A percentile compares a stretch with the other conserved stretches of the same genome.
Conservation (phyloP, 768 basidiomycete species). For the Podaxis pistillaris region DNA sequence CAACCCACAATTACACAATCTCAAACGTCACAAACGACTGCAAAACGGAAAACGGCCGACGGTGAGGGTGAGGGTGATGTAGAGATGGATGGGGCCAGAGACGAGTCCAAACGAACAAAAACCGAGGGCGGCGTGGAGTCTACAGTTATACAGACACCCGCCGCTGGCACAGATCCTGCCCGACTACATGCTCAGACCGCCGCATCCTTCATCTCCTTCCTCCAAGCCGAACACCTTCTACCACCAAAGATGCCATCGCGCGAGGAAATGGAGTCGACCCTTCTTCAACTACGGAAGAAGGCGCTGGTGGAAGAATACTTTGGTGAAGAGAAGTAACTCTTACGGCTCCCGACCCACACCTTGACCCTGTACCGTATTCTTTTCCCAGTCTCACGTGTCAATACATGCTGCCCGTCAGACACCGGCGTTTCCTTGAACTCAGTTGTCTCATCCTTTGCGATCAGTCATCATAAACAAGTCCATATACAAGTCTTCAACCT, state of each 20-base stretch:
- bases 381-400: constrained; percentile 7
- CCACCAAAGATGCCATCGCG: constrained; percentile 74
- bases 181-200: constrained; percentile 52
- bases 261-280: constrained; percentile 74
- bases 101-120: constrained; percentile 32
- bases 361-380: constrained; percentile 10
- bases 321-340: constrained; percentile 32
- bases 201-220: constrained; percentile 70
- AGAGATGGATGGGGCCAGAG: constrained; percentile 33
- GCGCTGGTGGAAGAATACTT: constrained; percentile 78
- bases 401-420: not conserved
- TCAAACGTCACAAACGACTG: constrained; percentile 23
- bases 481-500: too few species aligned
- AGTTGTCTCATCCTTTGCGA: not conserved
- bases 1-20: constrained; percentile 20
- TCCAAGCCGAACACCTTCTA: constrained; percentile 69
- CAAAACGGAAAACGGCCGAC: constrained; percentile 59
- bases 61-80: constrained; percentile 43
- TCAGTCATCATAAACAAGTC: too few species aligned
- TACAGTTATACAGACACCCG: constrained; percentile 21
- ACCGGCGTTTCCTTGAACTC: not conserved
- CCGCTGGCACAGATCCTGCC: constrained; percentile 29
- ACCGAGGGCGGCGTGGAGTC: constrained; percentile 25
- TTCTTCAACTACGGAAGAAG: constrained; percentile 77
- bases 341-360: not conserved